A percentile compares a stretch with the other conserved stretches of the same genome.
Conservation (phyloP, 23 red algal species). For the Gracilaria domingensis region DNA sequence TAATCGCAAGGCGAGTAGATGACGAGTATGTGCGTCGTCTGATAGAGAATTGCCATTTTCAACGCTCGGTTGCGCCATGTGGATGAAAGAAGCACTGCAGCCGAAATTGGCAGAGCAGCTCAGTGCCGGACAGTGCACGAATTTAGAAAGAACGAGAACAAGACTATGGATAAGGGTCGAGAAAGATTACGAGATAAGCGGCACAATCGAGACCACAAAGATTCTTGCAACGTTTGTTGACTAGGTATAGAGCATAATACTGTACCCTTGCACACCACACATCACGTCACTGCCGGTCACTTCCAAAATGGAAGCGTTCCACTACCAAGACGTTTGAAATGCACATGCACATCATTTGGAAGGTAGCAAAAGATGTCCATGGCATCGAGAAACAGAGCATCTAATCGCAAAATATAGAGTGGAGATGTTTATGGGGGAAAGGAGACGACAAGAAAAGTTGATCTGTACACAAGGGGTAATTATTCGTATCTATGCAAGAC, state of each 20-base stretch:
- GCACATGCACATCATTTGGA: too few species aligned
- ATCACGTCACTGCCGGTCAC: background rate
- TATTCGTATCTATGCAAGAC: constrained; percentile 29
- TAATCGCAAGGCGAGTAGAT: constrained; percentile 38
- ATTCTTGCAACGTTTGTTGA: background rate
- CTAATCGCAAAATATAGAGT: background rate
- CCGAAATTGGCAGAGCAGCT: background rate
- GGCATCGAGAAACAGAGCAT: background rate
- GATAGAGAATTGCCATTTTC: background rate
- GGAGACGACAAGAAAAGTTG: background rate
- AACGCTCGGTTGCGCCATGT: background rate
- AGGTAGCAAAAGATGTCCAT: background rate
- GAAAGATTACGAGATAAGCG: background rate
- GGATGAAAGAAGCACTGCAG: background rate
- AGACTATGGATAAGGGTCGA: background rate
- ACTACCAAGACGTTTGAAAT: background rate
- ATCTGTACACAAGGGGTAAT: constrained; percentile 27
- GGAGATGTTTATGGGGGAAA: background rate
- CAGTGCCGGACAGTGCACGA: too few species aligned
- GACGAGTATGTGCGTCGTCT: constrained; percentile 24
- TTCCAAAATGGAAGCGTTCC: background rate
- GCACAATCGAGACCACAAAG: background rate
- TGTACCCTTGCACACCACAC: background rate
- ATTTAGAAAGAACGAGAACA: too few species aligned
- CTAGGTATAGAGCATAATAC: too few species aligned